These are phyloP conservation scores for Tulasnella sp. DNA, from an alignment of 768 basidiomycete genomes.

Conservation along the genomic window DNA sequence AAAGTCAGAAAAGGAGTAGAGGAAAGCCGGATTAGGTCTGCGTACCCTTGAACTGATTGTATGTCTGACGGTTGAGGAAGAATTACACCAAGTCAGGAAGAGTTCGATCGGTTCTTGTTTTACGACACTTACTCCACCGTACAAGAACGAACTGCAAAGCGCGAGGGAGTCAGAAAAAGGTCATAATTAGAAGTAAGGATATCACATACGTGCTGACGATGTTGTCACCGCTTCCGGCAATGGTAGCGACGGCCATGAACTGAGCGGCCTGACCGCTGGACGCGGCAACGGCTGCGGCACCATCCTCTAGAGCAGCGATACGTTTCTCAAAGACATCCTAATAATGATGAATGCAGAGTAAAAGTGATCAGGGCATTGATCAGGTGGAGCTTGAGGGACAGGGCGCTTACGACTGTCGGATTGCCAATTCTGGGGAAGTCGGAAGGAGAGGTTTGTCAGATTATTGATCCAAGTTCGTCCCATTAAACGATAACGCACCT, in stretches of 20 bases:
- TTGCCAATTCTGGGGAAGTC: slow-evolving; percentile 39
- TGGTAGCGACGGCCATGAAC: slow-evolving; percentile 52
- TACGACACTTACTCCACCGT: slow-evolving; percentile 45
- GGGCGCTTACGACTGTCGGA: slow-evolving; percentile 43
- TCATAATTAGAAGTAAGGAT: not conserved
- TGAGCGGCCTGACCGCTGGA: slow-evolving; percentile 69
- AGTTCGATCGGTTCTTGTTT: not conserved
- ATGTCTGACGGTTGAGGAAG: slow-evolving; percentile 32
- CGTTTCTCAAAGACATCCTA: slow-evolving; percentile 72
- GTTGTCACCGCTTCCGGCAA: slow-evolving; percentile 60
- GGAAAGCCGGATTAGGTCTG: not conserved
- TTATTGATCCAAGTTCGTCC: too few relatives aligned
- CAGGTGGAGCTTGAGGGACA: not conserved
- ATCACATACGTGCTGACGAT: slow-evolving; percentile 56
- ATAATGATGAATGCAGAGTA: not conserved
- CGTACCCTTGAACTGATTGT: slow-evolving; percentile 59
- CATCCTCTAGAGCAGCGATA: slow-evolving; percentile 67
- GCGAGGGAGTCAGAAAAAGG: not conserved
- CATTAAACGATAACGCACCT: slow-evolving; percentile 23
- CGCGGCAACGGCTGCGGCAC: slow-evolving; percentile 58
- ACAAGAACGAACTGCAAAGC: slow-evolving; percentile 42
- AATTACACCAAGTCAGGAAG: not conserved
- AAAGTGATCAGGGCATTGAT: not conserved
- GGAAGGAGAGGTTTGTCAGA: too few relatives aligned
- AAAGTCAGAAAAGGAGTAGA: not conserved